These are phyloP conservation scores for Linnemannia zychae DNA, from an alignment of 192 early-diverging fungal species.

Conservation along the genomic window DNA sequence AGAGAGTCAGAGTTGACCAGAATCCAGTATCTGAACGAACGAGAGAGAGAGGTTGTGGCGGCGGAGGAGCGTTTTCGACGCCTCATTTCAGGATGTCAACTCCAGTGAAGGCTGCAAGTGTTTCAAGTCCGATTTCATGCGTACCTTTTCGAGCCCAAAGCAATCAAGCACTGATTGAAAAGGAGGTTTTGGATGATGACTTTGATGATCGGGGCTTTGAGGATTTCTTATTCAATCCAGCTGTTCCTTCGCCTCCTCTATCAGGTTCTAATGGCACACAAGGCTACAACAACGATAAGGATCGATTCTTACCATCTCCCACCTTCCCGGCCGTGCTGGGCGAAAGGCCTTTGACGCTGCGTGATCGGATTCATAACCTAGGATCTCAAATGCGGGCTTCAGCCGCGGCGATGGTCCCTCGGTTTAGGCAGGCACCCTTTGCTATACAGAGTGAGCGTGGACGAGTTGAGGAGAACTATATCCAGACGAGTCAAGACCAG, in stretches of 20 bases:
- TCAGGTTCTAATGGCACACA: not conserved
- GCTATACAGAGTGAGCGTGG: not conserved
- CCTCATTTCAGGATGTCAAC: slow-evolving; percentile 2
- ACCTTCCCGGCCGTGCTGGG: not conserved
- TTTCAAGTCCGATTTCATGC: not conserved
- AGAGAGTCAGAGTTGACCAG: not conserved
- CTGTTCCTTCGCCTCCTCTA: not conserved
- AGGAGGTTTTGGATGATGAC: not conserved
- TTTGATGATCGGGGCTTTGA: not conserved
- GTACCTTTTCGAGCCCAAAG: not conserved
- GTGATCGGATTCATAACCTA: not conserved
- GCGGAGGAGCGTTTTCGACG: not conserved
- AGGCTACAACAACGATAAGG: not conserved
- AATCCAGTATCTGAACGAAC: not conserved
- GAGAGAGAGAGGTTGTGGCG: not conserved
- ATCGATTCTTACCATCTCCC: not conserved
- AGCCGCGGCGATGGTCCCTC: not conserved
- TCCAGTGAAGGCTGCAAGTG: not conserved
- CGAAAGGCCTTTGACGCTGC: not conserved
- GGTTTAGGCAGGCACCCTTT: not conserved
- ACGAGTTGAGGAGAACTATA: not conserved
- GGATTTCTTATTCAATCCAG: not conserved
- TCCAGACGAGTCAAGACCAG: not conserved
- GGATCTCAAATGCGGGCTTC: not conserved
- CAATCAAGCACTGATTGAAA: not conserved